Base-by-base conservation (phyloP, 768 basidiomycete species). In the Clavaria fumosa region DNA sequence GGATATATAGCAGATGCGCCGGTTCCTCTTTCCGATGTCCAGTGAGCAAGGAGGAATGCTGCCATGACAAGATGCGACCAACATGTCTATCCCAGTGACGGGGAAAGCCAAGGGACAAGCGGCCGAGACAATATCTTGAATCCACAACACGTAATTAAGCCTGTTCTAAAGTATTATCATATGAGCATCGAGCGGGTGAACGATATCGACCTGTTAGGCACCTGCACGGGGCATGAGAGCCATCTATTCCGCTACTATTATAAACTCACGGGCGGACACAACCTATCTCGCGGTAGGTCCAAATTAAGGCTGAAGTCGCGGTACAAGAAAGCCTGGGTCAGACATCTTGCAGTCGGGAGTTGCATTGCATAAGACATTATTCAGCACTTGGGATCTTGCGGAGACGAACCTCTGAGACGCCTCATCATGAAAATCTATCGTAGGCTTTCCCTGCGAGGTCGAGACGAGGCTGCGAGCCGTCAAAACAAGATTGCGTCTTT, bases 1-100 rank as follows among this genome's bases (percentile, higher is more conserved):
- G 91, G 79, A 46, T 95, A 97, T 39, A 97, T 86, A 1, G 75
- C 81, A 0, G 84, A 84, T 5, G 89, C 78, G 0, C 93, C 93
- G 5, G 90, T 93, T 15, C 93, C 93, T 26, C 88, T 86, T 44
- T 19, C 37, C 23, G 44, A 27, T 19, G n/a, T 12, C 11, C 18
- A 9, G 14, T 28, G 26, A 17, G 20, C 24, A 18, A 26, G 17
- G 11, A 11, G 10, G 23, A 31, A 9, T 9, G 21, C 31, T 23
- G 10, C 23, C 22, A 26, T 24, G 47, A 75, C 36, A 51, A 89
- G 89, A 91, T 69, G 47, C 91, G 86, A 9, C 84, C 52, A 0
- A 76, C 81, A 5, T 53, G 56, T 10, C 78, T 51, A 7, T 42
- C 37, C 0, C 24, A 36, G 9, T 38, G 23, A 9, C 42, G 43